These are phyloP conservation scores for Coleophoma cylindrospora DNA, from an alignment of 2,329 filamentous ascomycete genomes.

Conservation along the genomic window DNA sequence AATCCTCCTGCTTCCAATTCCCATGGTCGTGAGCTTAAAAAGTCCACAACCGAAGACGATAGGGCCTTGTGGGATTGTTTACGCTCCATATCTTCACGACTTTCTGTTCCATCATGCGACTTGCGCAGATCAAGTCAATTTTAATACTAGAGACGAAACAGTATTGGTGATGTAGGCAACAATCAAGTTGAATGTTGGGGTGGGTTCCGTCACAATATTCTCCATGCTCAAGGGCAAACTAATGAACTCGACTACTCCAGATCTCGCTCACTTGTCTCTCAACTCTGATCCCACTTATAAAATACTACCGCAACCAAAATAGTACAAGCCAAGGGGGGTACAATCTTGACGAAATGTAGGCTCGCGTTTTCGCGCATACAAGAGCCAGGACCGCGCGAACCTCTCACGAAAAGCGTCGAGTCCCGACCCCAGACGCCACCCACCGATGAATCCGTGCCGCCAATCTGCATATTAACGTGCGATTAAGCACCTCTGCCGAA, in stretches of 20 bases:
- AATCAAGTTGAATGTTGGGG: conserved; percentile 52
- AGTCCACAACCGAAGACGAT: not conserved
- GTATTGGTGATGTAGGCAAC: conserved; percentile 51
- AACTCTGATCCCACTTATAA: conserved; percentile 5
- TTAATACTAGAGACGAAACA: conserved; percentile 49
- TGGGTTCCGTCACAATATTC: conserved; percentile 24
- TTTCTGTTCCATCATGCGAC: conserved; percentile 46
- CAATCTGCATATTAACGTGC: too few relatives aligned
- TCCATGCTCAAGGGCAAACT: not conserved
- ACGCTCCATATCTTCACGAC: conserved; percentile 49
- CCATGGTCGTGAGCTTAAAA: not conserved
- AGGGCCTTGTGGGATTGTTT: conserved; percentile 30
- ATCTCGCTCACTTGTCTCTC: conserved; percentile 6
- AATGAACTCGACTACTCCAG: not conserved
- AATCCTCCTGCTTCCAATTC: not conserved
- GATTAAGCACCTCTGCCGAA: too few relatives aligned
- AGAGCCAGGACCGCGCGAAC: not conserved
- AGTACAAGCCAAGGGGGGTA: not conserved
- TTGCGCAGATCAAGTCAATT: conserved; percentile 45
- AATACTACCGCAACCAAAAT: conserved; percentile 6
- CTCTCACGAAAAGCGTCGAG: not conserved
- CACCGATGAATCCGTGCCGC: too few relatives aligned
- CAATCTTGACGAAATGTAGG: not conserved
- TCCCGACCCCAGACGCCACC: not conserved
- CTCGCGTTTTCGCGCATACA: not conserved